Base-by-base conservation (phyloP, 78 protist genomes). In the Speleostelium caveatum region DNA sequence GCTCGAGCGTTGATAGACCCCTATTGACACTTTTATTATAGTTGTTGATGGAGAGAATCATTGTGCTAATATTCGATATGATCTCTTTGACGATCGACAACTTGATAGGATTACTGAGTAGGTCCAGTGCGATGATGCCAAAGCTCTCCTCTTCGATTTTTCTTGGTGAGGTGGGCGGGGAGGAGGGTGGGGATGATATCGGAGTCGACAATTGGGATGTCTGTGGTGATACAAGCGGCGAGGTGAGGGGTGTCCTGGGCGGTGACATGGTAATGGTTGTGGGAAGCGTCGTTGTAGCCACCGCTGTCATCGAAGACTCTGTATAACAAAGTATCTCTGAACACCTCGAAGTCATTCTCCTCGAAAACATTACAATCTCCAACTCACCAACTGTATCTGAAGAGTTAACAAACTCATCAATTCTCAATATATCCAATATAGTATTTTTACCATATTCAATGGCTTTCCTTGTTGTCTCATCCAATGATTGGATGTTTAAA, bases 341-440 rank as follows among this genome's bases (percentile, higher is more conserved):
- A 60, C 91, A 83, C 42, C 75, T 83, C 0, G 91, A 83, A 22
- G 79, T 83, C 91, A 83, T 71, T 30, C 91, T 67, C 2, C 91
- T 53, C 28, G 91, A 83, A 59, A 83, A 83, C 91, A 83, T 83
- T 10, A 83, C 91, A 59, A 83, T 83, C 65, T 83, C 91, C n/a
- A 83, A 69, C 42, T 83, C 91, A 32, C 91, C 66, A 22, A 83
- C 91, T 30, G 32, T 24, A 59, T 83, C 91, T 21, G 61, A 56
- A 32, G 79, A 56, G n/a, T 33, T 36, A 4, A 83, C 26, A 32
- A 59, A 41, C 32, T 83, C 91, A 33, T 83, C 91, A 4, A 83
- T 83, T 32, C 91, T 53, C 5, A 42, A 30, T 38, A 83, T 41
- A 45, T 83, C 91, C 12, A 58, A 60, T 2, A 83, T n/a, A 45